These are phyloP conservation scores for Penicillium chermesinum DNA, from an alignment of 495 filamentous ascomycete species.

Conservation along the genomic window DNA sequence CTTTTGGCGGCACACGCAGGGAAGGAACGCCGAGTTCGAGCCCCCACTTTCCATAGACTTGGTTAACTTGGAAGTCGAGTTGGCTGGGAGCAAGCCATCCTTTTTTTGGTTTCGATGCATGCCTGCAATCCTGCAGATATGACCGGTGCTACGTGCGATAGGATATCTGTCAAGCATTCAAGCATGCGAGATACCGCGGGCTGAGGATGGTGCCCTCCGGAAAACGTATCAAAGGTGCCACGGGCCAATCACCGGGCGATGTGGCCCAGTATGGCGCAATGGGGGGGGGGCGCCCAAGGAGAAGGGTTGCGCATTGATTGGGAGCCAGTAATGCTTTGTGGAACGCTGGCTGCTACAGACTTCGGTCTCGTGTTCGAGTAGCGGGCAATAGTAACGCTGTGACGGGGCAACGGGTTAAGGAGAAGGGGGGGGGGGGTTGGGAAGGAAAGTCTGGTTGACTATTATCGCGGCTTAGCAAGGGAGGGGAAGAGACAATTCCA, in stretches of 20 bases:
- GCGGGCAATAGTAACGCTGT: no score
- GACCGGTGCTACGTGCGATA: no score
- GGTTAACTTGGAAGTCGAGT: neutral
- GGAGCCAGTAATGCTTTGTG: neutral
- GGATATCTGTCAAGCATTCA: conserved; percentile 3
- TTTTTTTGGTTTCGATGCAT: neutral
- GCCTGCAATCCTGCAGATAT: neutral
- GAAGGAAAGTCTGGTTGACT: no score
- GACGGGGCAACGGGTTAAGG: neutral
- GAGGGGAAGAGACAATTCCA: no score
- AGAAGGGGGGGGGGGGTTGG: no score
- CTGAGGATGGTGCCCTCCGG: no score
- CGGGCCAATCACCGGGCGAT: conserved; percentile 20
- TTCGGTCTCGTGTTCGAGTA: neutral
- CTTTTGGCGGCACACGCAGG: conserved; percentile 18
- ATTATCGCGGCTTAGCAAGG: no score
- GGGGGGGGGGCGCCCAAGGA: neutral
- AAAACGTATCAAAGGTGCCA: no score
- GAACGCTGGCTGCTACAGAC: no score
- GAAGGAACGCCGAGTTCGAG: conserved; percentile 13
- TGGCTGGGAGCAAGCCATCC: neutral
- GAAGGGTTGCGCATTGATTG: neutral
- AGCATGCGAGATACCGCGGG: conserved; percentile 24
- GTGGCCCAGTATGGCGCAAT: no score
- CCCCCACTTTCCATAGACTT: conserved; percentile 1